Conservation (phyloP, 345 rosid genomes). For the Euphorbia tirucalli region DNA sequence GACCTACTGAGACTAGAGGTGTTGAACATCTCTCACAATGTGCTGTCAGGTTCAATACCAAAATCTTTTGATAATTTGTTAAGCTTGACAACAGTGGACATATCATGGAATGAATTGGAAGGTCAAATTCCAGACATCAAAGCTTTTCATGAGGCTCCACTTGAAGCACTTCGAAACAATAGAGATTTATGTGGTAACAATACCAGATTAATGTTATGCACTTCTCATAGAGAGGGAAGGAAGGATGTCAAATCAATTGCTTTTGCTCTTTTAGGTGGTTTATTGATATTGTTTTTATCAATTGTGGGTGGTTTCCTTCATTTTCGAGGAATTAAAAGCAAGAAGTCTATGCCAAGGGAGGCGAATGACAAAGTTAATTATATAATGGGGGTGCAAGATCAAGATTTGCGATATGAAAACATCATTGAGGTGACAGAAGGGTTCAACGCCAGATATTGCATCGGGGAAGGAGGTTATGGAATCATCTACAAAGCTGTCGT, state of each 20-base stretch:
- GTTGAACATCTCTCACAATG: not conserved
- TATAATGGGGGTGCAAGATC: not conserved
- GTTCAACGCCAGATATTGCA: not conserved
- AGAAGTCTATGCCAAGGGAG: not conserved
- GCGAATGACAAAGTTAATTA: not conserved
- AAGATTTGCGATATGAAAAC: constrained; percentile 1
- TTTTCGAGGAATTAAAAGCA: not conserved
- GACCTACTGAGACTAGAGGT: not conserved
- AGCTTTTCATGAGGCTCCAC: not conserved
- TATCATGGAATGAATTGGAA: not conserved
- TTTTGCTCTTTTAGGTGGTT: not conserved
- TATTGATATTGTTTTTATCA: not conserved
- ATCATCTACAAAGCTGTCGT: not conserved
- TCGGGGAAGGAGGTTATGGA: not conserved
- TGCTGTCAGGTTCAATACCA: not conserved
- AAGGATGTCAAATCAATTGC: not conserved
- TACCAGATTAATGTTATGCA: not conserved
- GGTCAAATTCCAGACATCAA: not conserved
- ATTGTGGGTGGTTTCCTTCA: not conserved
- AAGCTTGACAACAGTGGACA: not conserved
- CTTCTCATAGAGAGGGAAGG: not conserved
- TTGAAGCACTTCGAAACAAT: not conserved
- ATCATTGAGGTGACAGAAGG: not conserved
- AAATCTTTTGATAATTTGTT: not conserved
- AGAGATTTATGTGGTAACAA: not conserved